Evolutionary conservation across 2,329 filamentous ascomycete species (phyloP).

Genomic region (Aspergillus udagawae): DNA sequence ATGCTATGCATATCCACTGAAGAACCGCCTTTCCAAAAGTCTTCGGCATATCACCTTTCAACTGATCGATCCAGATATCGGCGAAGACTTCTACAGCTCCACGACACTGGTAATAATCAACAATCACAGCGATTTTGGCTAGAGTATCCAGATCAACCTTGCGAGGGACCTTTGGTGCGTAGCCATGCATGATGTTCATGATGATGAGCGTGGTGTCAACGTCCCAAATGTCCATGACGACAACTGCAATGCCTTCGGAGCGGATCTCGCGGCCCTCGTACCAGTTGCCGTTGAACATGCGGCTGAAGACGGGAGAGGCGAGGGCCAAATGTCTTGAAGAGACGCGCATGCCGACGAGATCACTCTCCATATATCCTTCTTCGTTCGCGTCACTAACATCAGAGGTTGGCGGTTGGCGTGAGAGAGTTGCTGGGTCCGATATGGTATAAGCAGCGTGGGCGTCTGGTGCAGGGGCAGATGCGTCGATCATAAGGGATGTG

Average conservation of each 20-base stretch:
- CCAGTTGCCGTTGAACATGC: not conserved
- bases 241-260: not conserved
- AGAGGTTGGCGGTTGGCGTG: not conserved
- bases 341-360: not conserved
- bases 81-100: not conserved
- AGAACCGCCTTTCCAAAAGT: not conserved
- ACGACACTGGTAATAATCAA: slow-evolving; percentile 2
- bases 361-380: not conserved
- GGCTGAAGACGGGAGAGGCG: not conserved
- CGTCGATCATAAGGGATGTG: not conserved
- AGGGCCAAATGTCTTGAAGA: not conserved
- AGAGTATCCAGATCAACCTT: not conserved
- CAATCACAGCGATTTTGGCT: not conserved
- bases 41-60: not conserved
- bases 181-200: not conserved
- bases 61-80: not conserved
- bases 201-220: not conserved
- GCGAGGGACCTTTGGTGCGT: not conserved
- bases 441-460: not conserved
- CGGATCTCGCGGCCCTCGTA: not conserved
- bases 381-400: not conserved
- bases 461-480: not conserved
- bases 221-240: not conserved
- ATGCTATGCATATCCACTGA: not conserved
- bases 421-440: not conserved